These are phyloP conservation scores for Ceratocystis ficicola DNA, from an alignment of 2,329 filamentous ascomycete species.

Conservation along the genomic window DNA sequence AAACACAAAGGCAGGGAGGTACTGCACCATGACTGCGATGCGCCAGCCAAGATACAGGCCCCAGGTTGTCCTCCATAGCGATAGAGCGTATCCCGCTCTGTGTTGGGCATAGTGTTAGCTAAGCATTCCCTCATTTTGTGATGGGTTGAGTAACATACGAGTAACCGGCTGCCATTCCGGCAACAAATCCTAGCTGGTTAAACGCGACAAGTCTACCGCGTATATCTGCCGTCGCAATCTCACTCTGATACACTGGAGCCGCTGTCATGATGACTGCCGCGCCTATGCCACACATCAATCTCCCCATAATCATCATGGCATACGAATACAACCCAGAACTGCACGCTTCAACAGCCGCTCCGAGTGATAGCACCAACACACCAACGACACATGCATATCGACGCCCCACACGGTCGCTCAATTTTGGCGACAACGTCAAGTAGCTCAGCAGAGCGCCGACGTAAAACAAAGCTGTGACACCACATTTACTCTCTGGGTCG, in stretches of 20 bases:
- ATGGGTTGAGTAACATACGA: conserved; percentile 33
- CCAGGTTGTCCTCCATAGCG: conserved; percentile 37
- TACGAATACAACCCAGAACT: conserved; percentile 34
- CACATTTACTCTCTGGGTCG: conserved; percentile 30
- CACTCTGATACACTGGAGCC: conserved; percentile 48
- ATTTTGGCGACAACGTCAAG: conserved; percentile 41
- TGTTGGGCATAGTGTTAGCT: conserved; percentile 15
- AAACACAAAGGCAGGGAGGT: conserved; percentile 41
- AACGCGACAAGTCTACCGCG: conserved; percentile 46
- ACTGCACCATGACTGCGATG: conserved; percentile 39
- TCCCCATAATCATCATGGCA: conserved; percentile 39
- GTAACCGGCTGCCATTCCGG: conserved; percentile 42
- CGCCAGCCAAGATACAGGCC: conserved; percentile 43
- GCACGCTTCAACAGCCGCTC: conserved; percentile 37
- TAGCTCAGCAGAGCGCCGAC: conserved; percentile 45
- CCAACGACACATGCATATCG: conserved; percentile 40
- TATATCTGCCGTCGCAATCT: background rate
- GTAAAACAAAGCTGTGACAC: conserved; percentile 35
- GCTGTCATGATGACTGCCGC: conserved; percentile 44
- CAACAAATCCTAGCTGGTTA: conserved; percentile 47
- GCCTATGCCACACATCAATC: conserved; percentile 42
- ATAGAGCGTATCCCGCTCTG: conserved; percentile 46
- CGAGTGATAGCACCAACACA: conserved; percentile 36
- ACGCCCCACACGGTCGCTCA: conserved; percentile 41
- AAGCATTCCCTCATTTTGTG: background rate